phyloP scores from a whole-genome alignment of 208 protist species.

The Phytomonas sp. region DNA sequence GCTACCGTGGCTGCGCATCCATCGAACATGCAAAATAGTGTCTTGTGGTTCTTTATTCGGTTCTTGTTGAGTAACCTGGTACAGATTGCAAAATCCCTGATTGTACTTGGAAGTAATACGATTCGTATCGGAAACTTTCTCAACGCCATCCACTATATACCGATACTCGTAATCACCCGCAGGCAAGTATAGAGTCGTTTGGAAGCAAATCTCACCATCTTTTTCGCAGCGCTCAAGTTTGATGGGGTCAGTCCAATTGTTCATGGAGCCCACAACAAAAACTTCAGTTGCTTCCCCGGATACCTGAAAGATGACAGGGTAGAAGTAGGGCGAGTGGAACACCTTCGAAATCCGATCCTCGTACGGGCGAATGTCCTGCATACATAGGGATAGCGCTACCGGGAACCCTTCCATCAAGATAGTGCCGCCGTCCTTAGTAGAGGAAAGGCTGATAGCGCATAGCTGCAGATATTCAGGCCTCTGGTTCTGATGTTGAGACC shows the following conservation, averaged over 20 bases:
- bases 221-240: constrained; percentile 80
- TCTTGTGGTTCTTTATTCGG: constrained; percentile 15
- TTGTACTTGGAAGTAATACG: constrained; percentile 80
- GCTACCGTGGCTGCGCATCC: constrained; percentile 71
- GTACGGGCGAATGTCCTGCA: constrained; percentile 85
- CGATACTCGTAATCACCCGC: constrained; percentile 89
- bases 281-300: constrained; percentile 85
- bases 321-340: constrained; percentile 82
- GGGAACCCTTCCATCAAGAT: constrained; percentile 74
- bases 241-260: constrained; percentile 89
- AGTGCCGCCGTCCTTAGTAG: constrained; percentile 37
- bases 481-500: constrained; percentile 65
- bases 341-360: constrained; percentile 69
- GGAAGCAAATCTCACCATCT: constrained; percentile 77
- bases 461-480: constrained; percentile 71
- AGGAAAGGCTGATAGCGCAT: constrained; percentile 66
- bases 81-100: constrained; percentile 83
- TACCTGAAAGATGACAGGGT: constrained; percentile 85
- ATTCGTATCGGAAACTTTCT: constrained; percentile 82
- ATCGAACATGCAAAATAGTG: constrained; percentile 88
- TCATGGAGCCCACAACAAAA: constrained; percentile 89
- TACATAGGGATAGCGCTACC: constrained; percentile 75
- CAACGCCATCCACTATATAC: constrained; percentile 89
- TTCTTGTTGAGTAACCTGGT: constrained; percentile 68
- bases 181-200: constrained; percentile 88